phyloP scores from a whole-genome alignment of 2,329 filamentous ascomycete genomes.

The Monosporascus ibericus region DNA sequence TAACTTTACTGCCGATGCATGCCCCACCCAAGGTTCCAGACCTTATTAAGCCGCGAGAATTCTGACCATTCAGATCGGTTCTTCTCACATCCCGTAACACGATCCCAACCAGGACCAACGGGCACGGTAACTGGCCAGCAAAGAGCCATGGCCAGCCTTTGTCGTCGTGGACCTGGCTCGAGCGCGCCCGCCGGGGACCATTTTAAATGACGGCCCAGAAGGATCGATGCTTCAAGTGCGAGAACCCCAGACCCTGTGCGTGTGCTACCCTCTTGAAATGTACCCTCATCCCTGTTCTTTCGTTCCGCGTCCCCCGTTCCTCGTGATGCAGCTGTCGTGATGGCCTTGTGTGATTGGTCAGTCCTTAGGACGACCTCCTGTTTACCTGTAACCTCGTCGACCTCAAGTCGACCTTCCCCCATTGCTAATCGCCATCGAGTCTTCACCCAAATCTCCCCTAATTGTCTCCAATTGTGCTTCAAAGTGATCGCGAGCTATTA shows the following conservation, averaged over 20 bases:
- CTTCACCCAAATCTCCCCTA: constrained; percentile 9
- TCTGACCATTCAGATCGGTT: background rate
- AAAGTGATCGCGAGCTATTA: constrained; percentile 12
- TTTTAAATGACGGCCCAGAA: background rate
- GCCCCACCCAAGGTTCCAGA: background rate
- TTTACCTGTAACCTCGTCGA: constrained; percentile 22
- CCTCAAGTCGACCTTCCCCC: constrained; percentile 17
- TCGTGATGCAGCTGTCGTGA: constrained; percentile 16
- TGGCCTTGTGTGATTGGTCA: constrained; percentile 16
- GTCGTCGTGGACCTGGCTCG: background rate
- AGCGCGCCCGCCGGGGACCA: background rate
- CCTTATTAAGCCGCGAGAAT: background rate
- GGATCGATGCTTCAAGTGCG: background rate
- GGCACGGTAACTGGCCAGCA: background rate
- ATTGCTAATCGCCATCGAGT: constrained; percentile 11
- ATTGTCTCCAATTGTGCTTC: constrained; percentile 3
- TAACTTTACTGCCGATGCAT: background rate
- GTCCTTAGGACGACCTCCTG: constrained; percentile 21
- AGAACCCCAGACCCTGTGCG: too few species aligned
- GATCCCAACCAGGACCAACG: background rate
- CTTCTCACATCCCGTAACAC: background rate
- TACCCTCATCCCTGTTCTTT: background rate
- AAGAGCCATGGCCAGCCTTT: too few species aligned
- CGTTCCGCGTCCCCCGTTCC: constrained; percentile 3
- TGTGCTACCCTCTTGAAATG: background rate